These are phyloP conservation scores for Boletus pseudo-olivaceus DNA, from an alignment of 768 basidiomycete genomes.

Conservation along the genomic window DNA sequence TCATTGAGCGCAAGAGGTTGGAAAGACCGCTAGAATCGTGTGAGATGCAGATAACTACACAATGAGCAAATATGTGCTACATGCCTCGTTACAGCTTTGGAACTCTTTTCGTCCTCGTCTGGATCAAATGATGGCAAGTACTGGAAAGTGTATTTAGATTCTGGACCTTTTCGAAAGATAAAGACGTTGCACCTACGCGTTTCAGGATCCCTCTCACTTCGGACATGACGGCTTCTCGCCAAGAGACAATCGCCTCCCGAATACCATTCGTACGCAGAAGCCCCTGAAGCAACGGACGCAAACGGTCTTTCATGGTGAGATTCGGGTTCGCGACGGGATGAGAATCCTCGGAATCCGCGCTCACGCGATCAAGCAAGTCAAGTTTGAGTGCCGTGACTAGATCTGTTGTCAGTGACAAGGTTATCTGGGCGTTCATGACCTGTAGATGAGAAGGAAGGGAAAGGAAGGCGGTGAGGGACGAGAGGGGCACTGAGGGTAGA, in stretches of 20 bases:
- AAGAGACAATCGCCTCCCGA: constrained; percentile 62
- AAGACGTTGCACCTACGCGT: constrained; percentile 44
- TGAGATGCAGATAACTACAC: constrained; percentile 1
- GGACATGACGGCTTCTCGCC: constrained; percentile 64
- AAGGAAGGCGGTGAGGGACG: constrained; percentile 67
- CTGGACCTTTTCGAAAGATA: not conserved
- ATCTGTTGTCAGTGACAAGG: constrained; percentile 71
- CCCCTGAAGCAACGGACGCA: constrained; percentile 75
- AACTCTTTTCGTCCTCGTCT: constrained; percentile 46
- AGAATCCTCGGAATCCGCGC: constrained; percentile 16
- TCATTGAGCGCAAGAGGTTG: constrained; percentile 60
- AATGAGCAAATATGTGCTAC: constrained; percentile 1
- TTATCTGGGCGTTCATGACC: constrained; percentile 71
- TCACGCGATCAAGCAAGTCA: constrained; percentile 59
- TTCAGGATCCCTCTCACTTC: constrained; percentile 58
- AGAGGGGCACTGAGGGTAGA: constrained; percentile 50
- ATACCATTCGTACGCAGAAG: constrained; percentile 70
- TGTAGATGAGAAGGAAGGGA: constrained; percentile 72
- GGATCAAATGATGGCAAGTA: constrained; percentile 56
- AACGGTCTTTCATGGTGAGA: constrained; percentile 53
- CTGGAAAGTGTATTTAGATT: constrained; percentile 33
- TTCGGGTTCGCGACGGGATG: constrained; percentile 28
- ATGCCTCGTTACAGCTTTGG: constrained; percentile 31
- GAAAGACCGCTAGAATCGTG: constrained; percentile 35
- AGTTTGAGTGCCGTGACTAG: constrained; percentile 65